These are phyloP conservation scores for Bisporella sp. DNA, from an alignment of 2,329 filamentous ascomycete genomes.

Conservation along the genomic window DNA sequence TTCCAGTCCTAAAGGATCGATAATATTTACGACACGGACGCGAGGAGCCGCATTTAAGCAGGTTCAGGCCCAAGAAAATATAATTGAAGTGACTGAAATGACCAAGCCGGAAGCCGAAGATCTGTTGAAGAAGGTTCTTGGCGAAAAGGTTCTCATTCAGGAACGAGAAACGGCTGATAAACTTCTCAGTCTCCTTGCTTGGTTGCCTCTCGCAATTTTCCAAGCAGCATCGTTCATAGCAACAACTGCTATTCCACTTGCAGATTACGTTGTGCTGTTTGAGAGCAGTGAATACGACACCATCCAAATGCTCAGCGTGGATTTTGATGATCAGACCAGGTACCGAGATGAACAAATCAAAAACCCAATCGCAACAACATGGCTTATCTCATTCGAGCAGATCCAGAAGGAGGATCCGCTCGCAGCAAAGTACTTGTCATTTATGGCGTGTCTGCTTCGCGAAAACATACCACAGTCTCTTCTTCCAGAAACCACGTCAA, in stretches of 20 bases:
- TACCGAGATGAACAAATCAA: neutral
- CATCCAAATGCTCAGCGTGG: neutral
- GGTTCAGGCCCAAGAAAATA: neutral
- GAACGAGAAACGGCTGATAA: neutral
- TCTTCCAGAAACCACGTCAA: constrained; percentile 28
- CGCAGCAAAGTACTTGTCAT: constrained; percentile 3
- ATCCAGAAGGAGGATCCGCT: neutral
- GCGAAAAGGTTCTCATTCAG: neutral
- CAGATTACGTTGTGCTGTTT: constrained; percentile 4
- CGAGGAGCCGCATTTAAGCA: neutral
- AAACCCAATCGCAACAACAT: constrained; percentile 1
- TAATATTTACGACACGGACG: constrained; percentile 8
- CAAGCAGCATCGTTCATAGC: constrained; percentile 5
- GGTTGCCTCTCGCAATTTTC: constrained; percentile 11
- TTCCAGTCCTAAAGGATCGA: constrained; percentile 1
- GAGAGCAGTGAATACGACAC: neutral
- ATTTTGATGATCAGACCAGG: neutral
- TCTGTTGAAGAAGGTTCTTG: neutral
- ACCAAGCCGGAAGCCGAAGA: neutral
- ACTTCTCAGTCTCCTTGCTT: constrained; percentile 2
- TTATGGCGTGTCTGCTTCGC: constrained; percentile 1
- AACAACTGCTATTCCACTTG: no score
- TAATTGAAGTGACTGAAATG: constrained; percentile 2
- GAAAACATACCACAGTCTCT: constrained; percentile 1
- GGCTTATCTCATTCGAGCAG: constrained; percentile 7